Evolutionary conservation across 345 rosid genomes (phyloP).

Genomic region (Syzygium jambos): DNA sequence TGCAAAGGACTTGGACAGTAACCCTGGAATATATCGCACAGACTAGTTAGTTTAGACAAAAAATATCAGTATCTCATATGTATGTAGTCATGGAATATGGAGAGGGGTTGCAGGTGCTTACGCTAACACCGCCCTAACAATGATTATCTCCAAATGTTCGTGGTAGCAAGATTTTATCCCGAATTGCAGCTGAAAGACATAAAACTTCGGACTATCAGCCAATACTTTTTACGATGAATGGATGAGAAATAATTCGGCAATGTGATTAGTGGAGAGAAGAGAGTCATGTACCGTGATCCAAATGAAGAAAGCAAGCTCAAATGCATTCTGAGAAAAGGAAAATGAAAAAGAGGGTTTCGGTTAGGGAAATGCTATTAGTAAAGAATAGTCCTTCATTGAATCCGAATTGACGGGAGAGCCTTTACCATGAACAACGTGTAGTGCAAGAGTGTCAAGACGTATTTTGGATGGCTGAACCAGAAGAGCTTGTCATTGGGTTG

Average conservation of each 20-base stretch:
- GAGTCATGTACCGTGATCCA: slow-evolving; percentile 56
- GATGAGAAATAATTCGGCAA: background rate
- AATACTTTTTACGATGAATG: background rate
- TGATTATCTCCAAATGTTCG: slow-evolving; percentile 20
- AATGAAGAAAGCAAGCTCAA: slow-evolving; percentile 56
- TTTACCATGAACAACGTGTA: slow-evolving; percentile 36
- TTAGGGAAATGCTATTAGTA: background rate
- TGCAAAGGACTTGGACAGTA: slow-evolving; percentile 53
- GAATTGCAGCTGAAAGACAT: slow-evolving; percentile 32
- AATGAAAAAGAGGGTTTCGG: background rate
- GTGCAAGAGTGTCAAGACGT: slow-evolving; percentile 44
- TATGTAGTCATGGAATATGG: background rate
- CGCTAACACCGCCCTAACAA: slow-evolving; percentile 54
- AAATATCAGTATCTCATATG: background rate
- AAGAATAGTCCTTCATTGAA: background rate
- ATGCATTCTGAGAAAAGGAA: slow-evolving; percentile 50
- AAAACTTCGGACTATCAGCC: background rate
- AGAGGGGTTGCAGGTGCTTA: slow-evolving; percentile 20
- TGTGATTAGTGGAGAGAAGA: background rate
- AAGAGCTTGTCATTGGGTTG: slow-evolving; percentile 46
- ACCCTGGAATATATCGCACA: slow-evolving; percentile 24
- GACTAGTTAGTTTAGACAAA: background rate
- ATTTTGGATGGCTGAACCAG: slow-evolving; percentile 47
- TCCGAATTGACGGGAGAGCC: background rate
- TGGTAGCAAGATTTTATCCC: slow-evolving; percentile 60